These are phyloP conservation scores for Nicotiana noctiflora DNA, from an alignment of 257 asterid genomes.

Conservation along the genomic window DNA sequence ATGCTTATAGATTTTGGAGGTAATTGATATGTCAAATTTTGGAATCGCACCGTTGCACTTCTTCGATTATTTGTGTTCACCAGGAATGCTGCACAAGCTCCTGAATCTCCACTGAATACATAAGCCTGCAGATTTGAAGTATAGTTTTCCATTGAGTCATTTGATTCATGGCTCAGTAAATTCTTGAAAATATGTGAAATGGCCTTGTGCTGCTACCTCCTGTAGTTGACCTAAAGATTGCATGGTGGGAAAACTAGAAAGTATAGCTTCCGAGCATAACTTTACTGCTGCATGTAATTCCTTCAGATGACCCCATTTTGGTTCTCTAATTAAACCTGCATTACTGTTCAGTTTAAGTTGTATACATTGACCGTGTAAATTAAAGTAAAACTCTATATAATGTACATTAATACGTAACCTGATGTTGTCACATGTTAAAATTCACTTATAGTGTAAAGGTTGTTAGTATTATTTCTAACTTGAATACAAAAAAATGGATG, in stretches of 20 bases:
- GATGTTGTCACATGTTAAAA: neutral
- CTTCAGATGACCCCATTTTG: slow-evolving; percentile 75
- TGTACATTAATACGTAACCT: too few species aligned
- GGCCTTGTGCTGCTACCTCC: slow-evolving; percentile 34
- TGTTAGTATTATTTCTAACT: neutral
- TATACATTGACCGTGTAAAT: neutral
- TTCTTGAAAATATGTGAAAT: neutral
- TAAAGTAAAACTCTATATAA: neutral
- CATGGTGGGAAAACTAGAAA: slow-evolving; percentile 31
- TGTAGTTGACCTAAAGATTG: slow-evolving; percentile 49
- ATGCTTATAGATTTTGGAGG: slow-evolving; percentile 78
- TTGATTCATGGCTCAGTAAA: neutral
- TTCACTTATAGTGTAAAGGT: neutral
- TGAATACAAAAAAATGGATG: neutral
- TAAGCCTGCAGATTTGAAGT: slow-evolving; percentile 39
- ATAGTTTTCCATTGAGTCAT: neutral
- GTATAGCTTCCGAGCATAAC: slow-evolving; percentile 40
- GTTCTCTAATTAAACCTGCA: slow-evolving; percentile 66
- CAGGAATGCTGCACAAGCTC: slow-evolving; percentile 75
- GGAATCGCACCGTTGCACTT: slow-evolving; percentile 36
- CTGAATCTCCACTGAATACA: slow-evolving; percentile 32
- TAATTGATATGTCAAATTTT: slow-evolving; percentile 32
- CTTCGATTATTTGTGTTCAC: slow-evolving; percentile 32
- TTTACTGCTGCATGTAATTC: slow-evolving; percentile 67
- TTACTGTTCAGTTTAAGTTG: neutral